These are phyloP conservation scores for Sporothrix brunneoviolacea DNA, from an alignment of 2,329 filamentous ascomycete genomes.

Conservation along the genomic window DNA sequence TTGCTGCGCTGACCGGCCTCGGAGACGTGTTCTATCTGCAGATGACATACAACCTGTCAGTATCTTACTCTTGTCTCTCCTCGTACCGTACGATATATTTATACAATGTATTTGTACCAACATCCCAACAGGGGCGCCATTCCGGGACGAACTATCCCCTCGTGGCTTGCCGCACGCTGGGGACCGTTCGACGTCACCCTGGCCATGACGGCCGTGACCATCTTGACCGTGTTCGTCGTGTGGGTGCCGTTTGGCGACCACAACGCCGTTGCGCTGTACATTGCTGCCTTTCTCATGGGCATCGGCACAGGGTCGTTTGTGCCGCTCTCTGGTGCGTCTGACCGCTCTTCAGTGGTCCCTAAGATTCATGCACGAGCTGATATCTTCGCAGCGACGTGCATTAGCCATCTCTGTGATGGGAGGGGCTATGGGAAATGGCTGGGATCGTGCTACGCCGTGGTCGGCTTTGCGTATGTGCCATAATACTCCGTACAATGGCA, in stretches of 20 bases:
- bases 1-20: conserved; percentile 21
- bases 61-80: neutral
- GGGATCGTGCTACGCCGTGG: conserved; percentile 24
- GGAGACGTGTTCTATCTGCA: conserved; percentile 25
- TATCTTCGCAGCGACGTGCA: conserved; percentile 20
- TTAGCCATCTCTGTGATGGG: conserved; percentile 22
- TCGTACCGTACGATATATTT: neutral
- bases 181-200: conserved; percentile 24
- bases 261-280: conserved; percentile 19
- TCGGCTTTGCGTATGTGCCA: conserved; percentile 23
- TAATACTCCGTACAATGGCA: no score
- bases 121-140: conserved; percentile 22
- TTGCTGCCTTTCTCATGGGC: conserved; percentile 24
- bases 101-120: neutral
- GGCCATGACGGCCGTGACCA: conserved; percentile 22
- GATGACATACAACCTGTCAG: conserved; percentile 27
- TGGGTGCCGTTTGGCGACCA: conserved; percentile 25
- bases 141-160: conserved; percentile 22
- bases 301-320: conserved; percentile 26
- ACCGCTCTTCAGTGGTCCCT: no score
- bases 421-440: conserved; percentile 25
- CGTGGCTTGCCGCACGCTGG: conserved; percentile 21
- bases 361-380: no score
- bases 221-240: conserved; percentile 19
- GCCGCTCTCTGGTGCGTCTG: conserved; percentile 21